These are phyloP conservation scores for Haplosporangium gracile DNA, from an alignment of 192 early-diverging fungal genomes.

Conservation along the genomic window DNA sequence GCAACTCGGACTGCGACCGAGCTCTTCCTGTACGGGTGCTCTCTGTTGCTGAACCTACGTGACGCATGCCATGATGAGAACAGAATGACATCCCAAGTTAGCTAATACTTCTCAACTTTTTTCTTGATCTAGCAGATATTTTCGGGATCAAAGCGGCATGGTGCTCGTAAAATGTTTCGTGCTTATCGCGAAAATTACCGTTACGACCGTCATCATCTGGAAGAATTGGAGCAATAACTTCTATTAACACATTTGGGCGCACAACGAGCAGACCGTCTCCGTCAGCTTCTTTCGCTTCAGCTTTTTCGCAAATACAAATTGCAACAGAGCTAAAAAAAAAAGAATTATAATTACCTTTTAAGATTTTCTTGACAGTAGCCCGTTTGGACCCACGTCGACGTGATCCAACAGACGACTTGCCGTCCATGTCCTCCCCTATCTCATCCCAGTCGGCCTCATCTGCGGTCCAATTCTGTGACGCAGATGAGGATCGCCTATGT, in stretches of 20 bases:
- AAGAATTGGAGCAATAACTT: conserved; percentile 23
- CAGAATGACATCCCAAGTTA: neutral
- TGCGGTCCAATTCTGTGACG: conserved; percentile 47
- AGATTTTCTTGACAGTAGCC: conserved; percentile 20
- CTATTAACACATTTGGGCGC: neutral
- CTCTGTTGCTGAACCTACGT: neutral
- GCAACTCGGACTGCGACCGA: conserved; percentile 45
- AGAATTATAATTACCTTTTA: conserved; percentile 24
- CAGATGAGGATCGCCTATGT: conserved; percentile 28
- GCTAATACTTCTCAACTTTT: neutral
- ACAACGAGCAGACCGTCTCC: neutral
- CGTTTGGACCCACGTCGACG: conserved; percentile 17
- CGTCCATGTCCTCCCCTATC: conserved; percentile 17
- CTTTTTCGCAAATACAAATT: neutral
- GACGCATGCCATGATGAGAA: neutral
- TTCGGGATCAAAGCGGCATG: neutral
- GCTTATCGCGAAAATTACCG: conserved; percentile 12
- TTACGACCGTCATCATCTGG: conserved; percentile 19
- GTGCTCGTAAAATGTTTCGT: neutral
- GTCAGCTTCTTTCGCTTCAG: neutral
- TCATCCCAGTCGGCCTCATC: conserved; percentile 46
- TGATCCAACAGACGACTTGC: conserved; percentile 2
- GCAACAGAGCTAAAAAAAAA: neutral
- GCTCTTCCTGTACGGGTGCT: conserved; percentile 13
- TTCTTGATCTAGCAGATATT: neutral